Conservation (phyloP, 331 rosid species). For the Telfairia occidentalis region DNA sequence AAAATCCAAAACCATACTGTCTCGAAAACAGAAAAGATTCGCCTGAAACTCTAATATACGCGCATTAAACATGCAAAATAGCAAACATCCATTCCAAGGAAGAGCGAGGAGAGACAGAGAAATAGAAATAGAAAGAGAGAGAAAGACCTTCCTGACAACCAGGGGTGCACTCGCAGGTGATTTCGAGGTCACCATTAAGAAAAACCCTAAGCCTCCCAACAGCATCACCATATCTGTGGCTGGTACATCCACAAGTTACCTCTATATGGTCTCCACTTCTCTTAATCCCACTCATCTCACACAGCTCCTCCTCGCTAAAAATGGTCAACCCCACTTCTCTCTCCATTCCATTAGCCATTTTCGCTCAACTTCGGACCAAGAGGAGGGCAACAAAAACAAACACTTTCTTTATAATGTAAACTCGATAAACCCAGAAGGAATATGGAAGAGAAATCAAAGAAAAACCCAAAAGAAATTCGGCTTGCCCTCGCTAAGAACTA, state of each 20-base stretch:
- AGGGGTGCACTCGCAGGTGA: conserved; percentile 96
- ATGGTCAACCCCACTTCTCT: conserved; percentile 44
- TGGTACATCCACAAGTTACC: conserved; percentile 92
- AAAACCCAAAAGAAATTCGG: conserved; percentile 17
- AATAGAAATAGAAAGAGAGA: conserved; percentile 16
- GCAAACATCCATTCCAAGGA: conserved; percentile 28
- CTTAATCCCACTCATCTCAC: conserved; percentile 74
- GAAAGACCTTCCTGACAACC: conserved; percentile 89
- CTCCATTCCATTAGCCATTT: conserved; percentile 60
- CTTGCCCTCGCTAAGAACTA: background rate
- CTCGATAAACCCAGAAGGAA: conserved; percentile 16
- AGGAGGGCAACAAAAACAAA: background rate
- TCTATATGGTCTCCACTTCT: conserved; percentile 59
- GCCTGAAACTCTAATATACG: conserved; percentile 7
- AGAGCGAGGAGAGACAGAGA: conserved; percentile 3
- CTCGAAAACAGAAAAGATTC: conserved; percentile 6
- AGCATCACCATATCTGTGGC: conserved; percentile 93
- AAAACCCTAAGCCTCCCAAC: conserved; percentile 99
- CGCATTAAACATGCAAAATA: conserved; percentile 47
- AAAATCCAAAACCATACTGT: background rate
- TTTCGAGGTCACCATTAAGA: conserved; percentile 68
- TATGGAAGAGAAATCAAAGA: conserved; percentile 20
- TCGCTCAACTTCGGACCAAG: background rate
- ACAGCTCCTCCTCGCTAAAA: conserved; percentile 81
- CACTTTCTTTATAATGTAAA: conserved; percentile 21